Percentiles rank a stretch among this genome's conserved stretches.
phyloP scores from a whole-genome alignment of 1,284 basidiomycete species.

The Nidula niveotomentosa region DNA sequence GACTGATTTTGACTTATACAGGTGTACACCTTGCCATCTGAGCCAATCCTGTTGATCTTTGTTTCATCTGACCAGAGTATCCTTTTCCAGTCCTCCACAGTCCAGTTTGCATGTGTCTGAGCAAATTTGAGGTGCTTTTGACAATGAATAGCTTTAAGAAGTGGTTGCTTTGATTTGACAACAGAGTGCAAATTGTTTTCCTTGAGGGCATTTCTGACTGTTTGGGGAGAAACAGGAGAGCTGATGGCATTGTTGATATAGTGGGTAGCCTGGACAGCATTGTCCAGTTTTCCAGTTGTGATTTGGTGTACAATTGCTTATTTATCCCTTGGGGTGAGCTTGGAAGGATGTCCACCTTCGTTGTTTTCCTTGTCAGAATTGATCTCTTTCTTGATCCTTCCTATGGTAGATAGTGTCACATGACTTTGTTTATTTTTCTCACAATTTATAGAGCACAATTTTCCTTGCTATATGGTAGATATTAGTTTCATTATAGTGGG shows the following conservation, averaged over 20 bases:
- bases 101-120: slow-evolving; percentile 5
- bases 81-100: slow-evolving; percentile 10
- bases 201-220: slow-evolving; percentile 10
- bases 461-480: background rate
- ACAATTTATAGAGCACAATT: background rate
- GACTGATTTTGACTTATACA: no score
- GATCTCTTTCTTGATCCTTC: slow-evolving; percentile 2
- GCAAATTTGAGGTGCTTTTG: slow-evolving; percentile 4
- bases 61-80: slow-evolving; percentile 8
- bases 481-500: background rate
- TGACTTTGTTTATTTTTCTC: background rate
- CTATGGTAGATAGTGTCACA: slow-evolving; percentile 1
- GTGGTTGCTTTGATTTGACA: background rate
- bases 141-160: slow-evolving; percentile 1
- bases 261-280: slow-evolving; percentile 10
- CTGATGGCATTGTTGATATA: slow-evolving; percentile 9
- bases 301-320: slow-evolving; percentile 7
- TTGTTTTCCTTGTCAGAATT: background rate
- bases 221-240: slow-evolving; percentile 10
- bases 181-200: slow-evolving; percentile 2
- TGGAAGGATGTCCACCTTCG: slow-evolving; percentile 3
- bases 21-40: slow-evolving; percentile 16
- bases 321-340: slow-evolving; percentile 8
- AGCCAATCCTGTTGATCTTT: slow-evolving; percentile 11
- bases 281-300: slow-evolving; percentile 8